Percentiles rank a stretch among this genome's conserved stretches.
phyloP scores from a whole-genome alignment of 495 filamentous ascomycete species.

The Extremus antarcticus region DNA sequence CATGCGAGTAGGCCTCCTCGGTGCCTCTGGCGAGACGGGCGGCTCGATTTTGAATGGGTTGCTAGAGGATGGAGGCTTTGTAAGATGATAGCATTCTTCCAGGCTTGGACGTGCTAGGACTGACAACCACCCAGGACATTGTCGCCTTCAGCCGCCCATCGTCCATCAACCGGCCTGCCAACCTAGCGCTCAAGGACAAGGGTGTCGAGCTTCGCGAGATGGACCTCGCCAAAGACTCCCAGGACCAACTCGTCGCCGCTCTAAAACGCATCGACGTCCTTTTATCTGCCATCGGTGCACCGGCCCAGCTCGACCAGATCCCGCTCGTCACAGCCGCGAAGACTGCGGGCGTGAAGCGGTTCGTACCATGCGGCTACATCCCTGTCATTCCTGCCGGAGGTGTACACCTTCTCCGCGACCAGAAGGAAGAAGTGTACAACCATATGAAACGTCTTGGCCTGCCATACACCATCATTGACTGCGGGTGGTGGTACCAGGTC shows the following conservation, averaged over 20 bases:
- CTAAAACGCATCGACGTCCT: constrained; percentile 40
- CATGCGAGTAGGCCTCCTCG: background rate
- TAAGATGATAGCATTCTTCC: no score
- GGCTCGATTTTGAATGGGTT: background rate
- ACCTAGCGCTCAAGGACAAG: background rate
- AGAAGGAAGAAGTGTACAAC: constrained; percentile 35
- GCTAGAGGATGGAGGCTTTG: background rate
- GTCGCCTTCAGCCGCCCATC: constrained; percentile 4
- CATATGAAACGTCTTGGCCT: constrained; percentile 42
- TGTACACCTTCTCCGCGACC: constrained; percentile 6
- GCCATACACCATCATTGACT: constrained; percentile 52
- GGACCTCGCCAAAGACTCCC: constrained; percentile 1
- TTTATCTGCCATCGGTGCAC: constrained; percentile 41
- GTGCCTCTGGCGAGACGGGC: background rate
- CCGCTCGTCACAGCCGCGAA: constrained; percentile 45
- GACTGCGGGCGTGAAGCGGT: constrained; percentile 44
- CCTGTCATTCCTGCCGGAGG: constrained; percentile 32
- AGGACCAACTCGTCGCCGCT: background rate
- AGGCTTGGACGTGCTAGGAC: no score
- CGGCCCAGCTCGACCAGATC: constrained; percentile 40
- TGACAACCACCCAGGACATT: background rate
- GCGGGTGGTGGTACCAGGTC: constrained; percentile 52
- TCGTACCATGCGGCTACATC: constrained; percentile 47
- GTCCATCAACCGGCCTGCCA: constrained; percentile 8
- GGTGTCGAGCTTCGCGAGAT: constrained; percentile 10